These are phyloP conservation scores for Solanum neorickii DNA, from an alignment of 257 asterid genomes.

Conservation along the genomic window DNA sequence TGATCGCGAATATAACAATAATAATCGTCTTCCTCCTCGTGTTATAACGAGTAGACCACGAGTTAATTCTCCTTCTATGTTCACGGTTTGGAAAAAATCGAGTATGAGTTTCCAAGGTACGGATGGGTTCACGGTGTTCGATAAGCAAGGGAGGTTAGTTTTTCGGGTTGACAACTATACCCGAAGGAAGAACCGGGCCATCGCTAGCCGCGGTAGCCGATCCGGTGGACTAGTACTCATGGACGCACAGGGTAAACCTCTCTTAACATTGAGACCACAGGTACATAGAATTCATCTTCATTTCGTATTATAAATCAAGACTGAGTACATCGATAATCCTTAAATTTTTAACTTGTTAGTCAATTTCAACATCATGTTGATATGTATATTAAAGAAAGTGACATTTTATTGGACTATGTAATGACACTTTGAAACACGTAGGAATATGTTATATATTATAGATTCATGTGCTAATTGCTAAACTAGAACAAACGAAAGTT, in stretches of 20 bases:
- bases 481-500: neutral
- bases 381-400: neutral
- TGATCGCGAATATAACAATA: neutral
- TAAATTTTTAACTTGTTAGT: no score
- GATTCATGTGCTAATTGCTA: neutral
- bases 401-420: neutral
- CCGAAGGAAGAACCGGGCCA: conserved; percentile 13
- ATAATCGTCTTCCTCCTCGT: neutral
- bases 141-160: conserved; percentile 12
- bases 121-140: conserved; percentile 31
- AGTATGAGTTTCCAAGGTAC: conserved; percentile 34
- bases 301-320: neutral
- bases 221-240: conserved; percentile 20
- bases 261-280: conserved; percentile 29
- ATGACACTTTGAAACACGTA: neutral
- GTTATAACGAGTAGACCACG: neutral
- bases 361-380: neutral
- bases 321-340: no score
- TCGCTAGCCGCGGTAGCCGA: neutral
- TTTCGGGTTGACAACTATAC: conserved; percentile 30
- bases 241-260: conserved; percentile 26
- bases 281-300: neutral
- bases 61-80: neutral
- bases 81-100: conserved; percentile 35
- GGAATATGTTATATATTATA: no score